Conservation (phyloP, 2,329 filamentous ascomycete genomes). For the Diplodia scrobiculata region DNA sequence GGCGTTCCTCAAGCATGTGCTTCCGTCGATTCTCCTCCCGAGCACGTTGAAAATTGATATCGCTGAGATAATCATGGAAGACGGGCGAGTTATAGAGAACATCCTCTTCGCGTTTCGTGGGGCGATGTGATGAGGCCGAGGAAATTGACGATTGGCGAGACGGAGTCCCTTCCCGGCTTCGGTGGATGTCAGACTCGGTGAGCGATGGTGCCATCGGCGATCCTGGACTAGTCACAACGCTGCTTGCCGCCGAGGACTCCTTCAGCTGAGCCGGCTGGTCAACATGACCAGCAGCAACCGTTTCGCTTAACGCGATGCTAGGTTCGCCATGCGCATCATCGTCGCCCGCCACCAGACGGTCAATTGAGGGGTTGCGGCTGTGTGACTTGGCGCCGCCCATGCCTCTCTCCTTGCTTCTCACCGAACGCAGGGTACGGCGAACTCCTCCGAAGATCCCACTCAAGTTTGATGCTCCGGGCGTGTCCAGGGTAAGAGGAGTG, state of each 20-base stretch:
- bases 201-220: constrained; percentile 43
- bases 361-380: constrained; percentile 62
- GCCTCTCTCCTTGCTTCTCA: constrained; percentile 47
- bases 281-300: constrained; percentile 63
- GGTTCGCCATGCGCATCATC: constrained; percentile 64
- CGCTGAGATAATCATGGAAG: constrained; percentile 31
- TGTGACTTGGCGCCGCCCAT: constrained; percentile 52
- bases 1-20: constrained; percentile 40
- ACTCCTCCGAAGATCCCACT: constrained; percentile 52
- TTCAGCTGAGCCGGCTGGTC: constrained; percentile 54
- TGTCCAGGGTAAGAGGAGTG: constrained; percentile 50
- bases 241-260: constrained; percentile 42
- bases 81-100: constrained; percentile 16
- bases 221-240: constrained; percentile 48
- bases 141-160: constrained; percentile 47
- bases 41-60: constrained; percentile 43
- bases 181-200: constrained; percentile 30
- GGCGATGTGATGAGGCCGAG: constrained; percentile 42
- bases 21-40: constrained; percentile 45
- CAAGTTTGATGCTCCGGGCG: constrained; percentile 47
- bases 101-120: constrained; percentile 23
- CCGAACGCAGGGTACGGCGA: constrained; percentile 51
- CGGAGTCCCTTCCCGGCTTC: constrained; percentile 34
- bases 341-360: constrained; percentile 59
- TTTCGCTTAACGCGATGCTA: constrained; percentile 64